Base-by-base conservation (phyloP, 192 early-diverging fungal species). In the Linderina pennispora region DNA sequence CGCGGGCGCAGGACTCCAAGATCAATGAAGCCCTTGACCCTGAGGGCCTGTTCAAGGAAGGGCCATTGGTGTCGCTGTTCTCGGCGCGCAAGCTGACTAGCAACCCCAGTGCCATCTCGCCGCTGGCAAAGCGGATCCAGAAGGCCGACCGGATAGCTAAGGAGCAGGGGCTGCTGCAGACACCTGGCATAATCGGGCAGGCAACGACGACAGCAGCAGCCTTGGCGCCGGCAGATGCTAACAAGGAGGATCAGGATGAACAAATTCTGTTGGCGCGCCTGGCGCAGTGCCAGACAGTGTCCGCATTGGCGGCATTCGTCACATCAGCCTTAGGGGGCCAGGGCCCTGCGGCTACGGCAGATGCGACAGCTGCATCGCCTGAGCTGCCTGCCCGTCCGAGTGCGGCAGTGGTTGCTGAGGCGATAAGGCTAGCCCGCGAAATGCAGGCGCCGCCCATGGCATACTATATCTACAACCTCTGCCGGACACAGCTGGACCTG, bases 331-430 rank as follows among this genome's bases (percentile, higher is more conserved):
- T n/a, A n/a, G n/a, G n/a, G n/a, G n/a, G n/a, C n/a, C n/a, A n/a
- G n/a, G n/a, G n/a, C n/a, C n/a, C n/a, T n/a, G n/a, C n/a, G n/a
- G n/a, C n/a, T n/a, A n/a, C n/a, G n/a, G n/a, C n/a, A n/a, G n/a
- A n/a, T n/a, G n/a, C n/a, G n/a, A n/a, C n/a, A n/a, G n/a, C n/a
- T n/a, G n/a, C n/a, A n/a, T n/a, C n/a, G n/a, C n/a, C n/a, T n/a
- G n/a, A n/a, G n/a, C 43, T 68, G 6, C n/a, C 53, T 11, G 48
- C 50, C 2, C 58, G 49, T 9, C 50, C 65, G 11, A 68, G 65
- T 5, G 40, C 65, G 0, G 17, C 45, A 10, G 65, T 68, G 0
- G 59, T 35, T 36, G 50, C 58, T 23, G 65, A 68, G 43, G 23
- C 38, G 2, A 48, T 68, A 2, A 40, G 54, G n/a, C 48, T 45